Percentiles rank a stretch among this genome's conserved stretches.
These are phyloP conservation scores for Cyathus striatus DNA, from an alignment of 768 basidiomycete species.

Conservation along the genomic window DNA sequence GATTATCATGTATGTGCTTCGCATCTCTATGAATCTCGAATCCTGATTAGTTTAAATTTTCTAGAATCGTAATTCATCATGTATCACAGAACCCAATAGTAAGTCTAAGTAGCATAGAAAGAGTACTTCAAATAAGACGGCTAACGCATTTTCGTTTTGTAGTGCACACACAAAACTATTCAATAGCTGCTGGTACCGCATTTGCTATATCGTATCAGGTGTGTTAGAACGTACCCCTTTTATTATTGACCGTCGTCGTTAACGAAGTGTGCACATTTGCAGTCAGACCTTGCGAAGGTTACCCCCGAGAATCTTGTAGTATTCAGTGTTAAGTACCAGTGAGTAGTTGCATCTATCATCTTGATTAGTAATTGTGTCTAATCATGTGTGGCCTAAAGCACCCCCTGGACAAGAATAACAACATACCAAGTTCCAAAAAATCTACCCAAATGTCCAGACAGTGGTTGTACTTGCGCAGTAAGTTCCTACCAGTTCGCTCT, in stretches of 20 bases:
- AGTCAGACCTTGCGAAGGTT: constrained; percentile 44
- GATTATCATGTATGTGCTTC: constrained; percentile 35
- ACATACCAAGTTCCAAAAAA: constrained; percentile 42
- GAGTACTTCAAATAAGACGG: no score
- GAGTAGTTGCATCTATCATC: no score
- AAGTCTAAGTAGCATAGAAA: no score
- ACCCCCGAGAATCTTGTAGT: constrained; percentile 47
- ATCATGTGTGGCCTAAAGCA: constrained; percentile 24
- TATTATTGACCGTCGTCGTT: not conserved
- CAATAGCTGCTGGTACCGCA: constrained; percentile 48
- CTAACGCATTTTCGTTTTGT: no score
- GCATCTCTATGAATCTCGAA: no score
- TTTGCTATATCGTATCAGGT: constrained; percentile 53
- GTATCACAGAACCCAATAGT: constrained; percentile 52
- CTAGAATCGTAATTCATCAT: no score
- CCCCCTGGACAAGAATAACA: constrained; percentile 47
- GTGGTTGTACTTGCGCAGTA: constrained; percentile 49
- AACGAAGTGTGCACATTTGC: not conserved
- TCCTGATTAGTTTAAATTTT: no score
- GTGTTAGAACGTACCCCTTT: no score
- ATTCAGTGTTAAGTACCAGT: constrained; percentile 48
- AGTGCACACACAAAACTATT: constrained; percentile 49
- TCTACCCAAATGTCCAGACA: constrained; percentile 44
- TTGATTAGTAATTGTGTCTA: not conserved
- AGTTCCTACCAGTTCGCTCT: constrained; percentile 12